Evolutionary conservation across 2,329 filamentous ascomycete species (phyloP), one percentile per base, ranked within the genome.

Genomic region (Leptographium wingfieldii): DNA sequence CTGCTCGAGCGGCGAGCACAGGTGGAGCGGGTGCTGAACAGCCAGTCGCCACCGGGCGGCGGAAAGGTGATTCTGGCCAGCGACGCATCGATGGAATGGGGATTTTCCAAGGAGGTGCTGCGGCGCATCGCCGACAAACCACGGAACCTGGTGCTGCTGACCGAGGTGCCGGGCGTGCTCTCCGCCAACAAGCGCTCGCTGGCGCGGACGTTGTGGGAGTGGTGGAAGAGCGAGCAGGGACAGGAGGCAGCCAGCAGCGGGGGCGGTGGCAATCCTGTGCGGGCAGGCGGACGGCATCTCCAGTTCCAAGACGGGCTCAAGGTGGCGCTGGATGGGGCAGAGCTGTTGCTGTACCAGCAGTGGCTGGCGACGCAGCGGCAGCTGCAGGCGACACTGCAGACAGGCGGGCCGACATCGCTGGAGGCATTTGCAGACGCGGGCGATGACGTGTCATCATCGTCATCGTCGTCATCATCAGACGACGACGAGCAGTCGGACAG

Each of bases 71-170:
- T 99, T 57, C 77, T 99, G 60, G 92, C 94, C 3, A 96, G 90
- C 66, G 92, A 97, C 70, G 82, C 85, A 3, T 95, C 89, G 35
- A 74, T 97, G 25, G 90, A 96, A 67, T 99, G 94, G 94, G 94
- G 94, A 0, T 95, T 96, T 68, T 95, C 94, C 0, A 90, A 87
- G 67, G 85, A 92, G 58, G 78, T 92, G 0, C 74, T 99, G 56
- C 84, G 82, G 64, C 79, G 80, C 11, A 78, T 99, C 59, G 90
- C 90, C 0, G 79, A 82, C 61, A 88, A 95, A 64, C 76, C 86
- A 1, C 84, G 85, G 51, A 99, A 96, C 69, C 75, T 97, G 54
- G 81, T 99, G 43, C 84, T 99, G 58, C 73, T 99, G 52, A 96
- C 92, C 0, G 92, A 97, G 67, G 83, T 85, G 63, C 79, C 83